These are phyloP conservation scores for Heritiera fomes DNA, from an alignment of 345 rosid genomes.

Conservation along the genomic window DNA sequence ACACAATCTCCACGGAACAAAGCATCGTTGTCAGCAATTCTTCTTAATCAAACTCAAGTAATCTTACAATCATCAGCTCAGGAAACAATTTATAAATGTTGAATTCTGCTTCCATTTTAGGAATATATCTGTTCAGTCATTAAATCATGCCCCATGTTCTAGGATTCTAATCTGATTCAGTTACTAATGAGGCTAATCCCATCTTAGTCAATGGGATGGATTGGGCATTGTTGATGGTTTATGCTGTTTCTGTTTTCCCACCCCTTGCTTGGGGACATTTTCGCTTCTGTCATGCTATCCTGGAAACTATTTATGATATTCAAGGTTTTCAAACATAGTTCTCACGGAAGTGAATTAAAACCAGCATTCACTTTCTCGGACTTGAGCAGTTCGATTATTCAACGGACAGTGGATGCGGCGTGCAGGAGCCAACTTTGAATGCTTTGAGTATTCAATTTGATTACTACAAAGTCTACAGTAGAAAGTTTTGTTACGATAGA, in stretches of 20 bases:
- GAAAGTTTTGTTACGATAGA: not conserved
- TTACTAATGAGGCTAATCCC: too few species aligned
- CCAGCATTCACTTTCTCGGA: not conserved
- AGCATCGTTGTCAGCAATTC: not conserved
- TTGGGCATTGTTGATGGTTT: too few species aligned
- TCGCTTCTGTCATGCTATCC: not conserved
- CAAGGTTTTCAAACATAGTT: not conserved
- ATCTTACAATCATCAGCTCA: not conserved
- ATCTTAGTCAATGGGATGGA: too few species aligned
- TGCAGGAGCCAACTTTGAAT: not conserved
- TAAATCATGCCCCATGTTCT: too few species aligned
- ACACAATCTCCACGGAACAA: slow-evolving; percentile 30
- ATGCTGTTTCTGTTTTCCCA: too few species aligned
- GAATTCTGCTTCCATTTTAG: not conserved
- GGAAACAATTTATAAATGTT: not conserved
- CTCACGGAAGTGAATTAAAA: not conserved
- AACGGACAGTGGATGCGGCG: not conserved
- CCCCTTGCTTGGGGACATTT: too few species aligned
- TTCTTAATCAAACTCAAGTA: slow-evolving; percentile 19
- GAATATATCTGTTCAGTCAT: not conserved
- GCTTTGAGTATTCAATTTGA: not conserved
- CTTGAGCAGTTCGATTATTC: not conserved
- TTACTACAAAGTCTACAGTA: not conserved
- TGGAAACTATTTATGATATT: not conserved
- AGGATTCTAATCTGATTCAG: too few species aligned